Conservation (phyloP, 73 alveolate genomes). For the Halteria grandinella region DNA sequence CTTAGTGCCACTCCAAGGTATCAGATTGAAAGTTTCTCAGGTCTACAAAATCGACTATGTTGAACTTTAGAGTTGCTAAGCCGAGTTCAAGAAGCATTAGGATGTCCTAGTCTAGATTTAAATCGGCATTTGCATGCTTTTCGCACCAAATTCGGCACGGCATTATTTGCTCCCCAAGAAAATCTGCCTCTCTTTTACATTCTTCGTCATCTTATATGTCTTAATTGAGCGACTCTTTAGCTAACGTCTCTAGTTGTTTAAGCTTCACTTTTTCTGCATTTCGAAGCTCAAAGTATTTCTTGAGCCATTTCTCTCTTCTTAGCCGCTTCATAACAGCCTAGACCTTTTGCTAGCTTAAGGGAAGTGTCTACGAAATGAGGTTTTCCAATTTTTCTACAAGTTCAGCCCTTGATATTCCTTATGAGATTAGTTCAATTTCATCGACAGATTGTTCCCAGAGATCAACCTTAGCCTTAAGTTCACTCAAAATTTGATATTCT, state of each 20-base stretch:
- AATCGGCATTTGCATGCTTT: background rate
- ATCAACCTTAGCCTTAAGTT: background rate
- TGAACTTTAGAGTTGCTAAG: background rate
- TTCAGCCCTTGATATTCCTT: background rate
- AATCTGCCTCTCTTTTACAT: conserved; percentile 18
- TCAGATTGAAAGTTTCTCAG: conserved; percentile 37
- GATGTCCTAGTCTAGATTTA: background rate
- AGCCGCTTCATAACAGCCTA: conserved; percentile 2
- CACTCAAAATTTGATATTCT: background rate
- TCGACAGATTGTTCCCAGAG: background rate
- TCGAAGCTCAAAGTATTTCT: background rate
- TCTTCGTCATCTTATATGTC: conserved; percentile 8
- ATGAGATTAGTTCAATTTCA: background rate
- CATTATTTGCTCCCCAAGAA: background rate
- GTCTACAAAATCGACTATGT: conserved; percentile 38
- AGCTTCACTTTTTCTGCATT: conserved; percentile 24
- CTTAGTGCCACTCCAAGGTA: conserved; percentile 30
- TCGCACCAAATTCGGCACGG: conserved; percentile 44
- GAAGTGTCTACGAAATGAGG: background rate
- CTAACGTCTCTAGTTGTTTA: conserved; percentile 41
- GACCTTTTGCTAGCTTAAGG: background rate
- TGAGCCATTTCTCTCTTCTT: conserved; percentile 52
- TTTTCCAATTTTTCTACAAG: background rate
- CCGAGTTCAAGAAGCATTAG: conserved; percentile 27
- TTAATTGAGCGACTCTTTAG: conserved; percentile 41